A percentile compares a stretch with the other conserved stretches of the same genome.
phyloP scores from a whole-genome alignment of 2,329 filamentous ascomycete species.

The Talaromyces rugulosus region DNA sequence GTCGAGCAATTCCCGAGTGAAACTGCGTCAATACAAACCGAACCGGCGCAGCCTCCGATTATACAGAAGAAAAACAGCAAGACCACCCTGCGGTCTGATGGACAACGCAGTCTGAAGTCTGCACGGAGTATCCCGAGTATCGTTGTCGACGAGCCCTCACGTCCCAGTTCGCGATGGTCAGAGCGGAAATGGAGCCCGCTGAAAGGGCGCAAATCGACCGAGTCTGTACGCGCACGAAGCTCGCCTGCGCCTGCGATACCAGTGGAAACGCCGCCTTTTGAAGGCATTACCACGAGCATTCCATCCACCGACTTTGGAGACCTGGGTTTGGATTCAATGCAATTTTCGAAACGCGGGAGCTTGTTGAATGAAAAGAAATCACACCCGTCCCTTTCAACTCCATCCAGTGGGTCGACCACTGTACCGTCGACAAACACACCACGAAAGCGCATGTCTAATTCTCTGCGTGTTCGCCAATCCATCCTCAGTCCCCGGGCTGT shows the following conservation, averaged over 20 bases:
- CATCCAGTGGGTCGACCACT: conserved; percentile 7
- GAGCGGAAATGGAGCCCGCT: conserved; percentile 41
- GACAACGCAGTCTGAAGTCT: conserved; percentile 24
- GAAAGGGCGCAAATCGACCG: conserved; percentile 28
- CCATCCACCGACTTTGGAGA: conserved; percentile 52
- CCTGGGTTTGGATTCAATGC: conserved; percentile 48
- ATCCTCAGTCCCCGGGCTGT: conserved; percentile 45
- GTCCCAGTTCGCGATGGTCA: conserved; percentile 41
- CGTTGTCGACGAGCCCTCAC: conserved; percentile 30
- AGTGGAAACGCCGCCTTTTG: conserved; percentile 34
- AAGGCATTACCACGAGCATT: conserved; percentile 52
- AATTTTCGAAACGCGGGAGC: conserved; percentile 59
- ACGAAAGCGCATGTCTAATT: conserved; percentile 29
- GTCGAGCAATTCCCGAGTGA: background rate
- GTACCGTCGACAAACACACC: background rate
- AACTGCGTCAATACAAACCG: background rate
- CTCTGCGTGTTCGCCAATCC: conserved; percentile 33
- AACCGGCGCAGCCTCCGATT: background rate
- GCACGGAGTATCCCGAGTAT: conserved; percentile 38
- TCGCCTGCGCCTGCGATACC: conserved; percentile 29
- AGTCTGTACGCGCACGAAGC: conserved; percentile 26
- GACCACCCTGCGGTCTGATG: conserved; percentile 16
- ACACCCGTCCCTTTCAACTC: conserved; percentile 26
- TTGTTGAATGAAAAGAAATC: conserved; percentile 50
- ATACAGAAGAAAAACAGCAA: conserved; percentile 10